Evolutionary conservation across 192 early-diverging fungal species (phyloP), one percentile per base, ranked within the genome.

Genomic region (Coemansia sp.): DNA sequence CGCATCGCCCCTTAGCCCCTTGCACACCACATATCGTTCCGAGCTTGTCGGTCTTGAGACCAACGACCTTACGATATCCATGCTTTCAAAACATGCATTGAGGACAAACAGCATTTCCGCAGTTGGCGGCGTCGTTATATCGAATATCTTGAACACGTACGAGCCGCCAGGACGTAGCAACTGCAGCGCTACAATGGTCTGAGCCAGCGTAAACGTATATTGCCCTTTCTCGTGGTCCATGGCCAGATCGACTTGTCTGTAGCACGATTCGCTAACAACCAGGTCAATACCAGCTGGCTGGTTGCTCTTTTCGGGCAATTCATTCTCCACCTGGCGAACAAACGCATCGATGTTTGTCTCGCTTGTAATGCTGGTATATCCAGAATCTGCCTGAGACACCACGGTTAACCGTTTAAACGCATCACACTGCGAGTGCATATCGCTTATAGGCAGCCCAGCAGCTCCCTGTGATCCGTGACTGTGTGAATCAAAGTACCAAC

Each of bases 71-170:
- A 71, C 68, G 58, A 79, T 68, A 42, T 64, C 67, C 26, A 66
- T 56, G 49, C 72, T 65, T 40, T 79, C 72, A 49, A 79, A 79
- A 20, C 67, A 74, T 13, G 68, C 35, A 31, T 63, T 48, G 10
- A 79, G 9, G 1, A 79, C 55, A 26, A 74, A 79, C 39, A 79
- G 28, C 33, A 79, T 40, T 62, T 74, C 77, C 7, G 68, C 72
- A 12, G 68, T 79, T 4, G 74, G 68, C 59, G 71, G 71, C 4
- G 68, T 79, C 10, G 56, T 64, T 3, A 48, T 60, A 5, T 79
- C 77, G 21, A 64, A 42, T 12, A 58, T n/a, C 9, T 63, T 71
- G 62, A 79, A 71, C 52, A 74, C 77, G 64, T 74, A 71, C 10
- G 72, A 71, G 2, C 77, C 77, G 23, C 68, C 72, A 2, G 2